Evolutionary conservation across 2,329 filamentous ascomycete species (phyloP), one percentile per base, ranked within the genome.

Genomic region (Rhynchosporium secalis): DNA sequence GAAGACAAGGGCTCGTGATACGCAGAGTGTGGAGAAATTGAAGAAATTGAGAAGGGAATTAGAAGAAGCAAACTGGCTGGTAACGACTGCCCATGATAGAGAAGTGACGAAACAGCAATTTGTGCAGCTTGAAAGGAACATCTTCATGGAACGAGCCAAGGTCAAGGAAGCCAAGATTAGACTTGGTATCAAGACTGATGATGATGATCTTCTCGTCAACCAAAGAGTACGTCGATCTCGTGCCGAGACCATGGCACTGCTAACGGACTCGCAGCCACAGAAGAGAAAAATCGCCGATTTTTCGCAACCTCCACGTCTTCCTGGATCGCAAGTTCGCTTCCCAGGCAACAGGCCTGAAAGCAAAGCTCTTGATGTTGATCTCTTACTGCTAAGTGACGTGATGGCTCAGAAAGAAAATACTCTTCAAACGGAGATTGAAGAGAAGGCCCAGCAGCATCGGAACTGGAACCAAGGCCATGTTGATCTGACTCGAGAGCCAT

Each of bases 1-100:
- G 71, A 99, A 98, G 79, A 99, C 95, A 43, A 86, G 95, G 73
- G 92, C 91, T 69, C 87, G 95, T 72, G 95, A 99, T 79, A 91
- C 91, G 41, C 94, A 96, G 77, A 92, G 94, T 71, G 91, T 90
- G 60, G 95, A 99, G 75, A 97, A 96, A 76, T 83, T 99, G 69
- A 95, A 95, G 80, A 91, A 91, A 75, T 80, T 99, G 72, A 88
- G 95, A 60, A 89, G 89, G 70, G 94, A 99, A 79, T 82, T 98
- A 45, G 95, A 98, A 77, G 89, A 95, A 70, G 92, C 90, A 63
- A 88, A 93, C 56, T 85, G 91, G 71, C 81, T 98, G 64, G 85
- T 97, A 70, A 80, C 88, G 46, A 80, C 92, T 74, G 87, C 96
- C 57, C 87, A 88, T 68, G 86, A 91, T 69, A 89, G 95, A 71